Evolutionary conservation across 768 basidiomycete genomes (phyloP).

Genomic region (Arthromyces matolae): DNA sequence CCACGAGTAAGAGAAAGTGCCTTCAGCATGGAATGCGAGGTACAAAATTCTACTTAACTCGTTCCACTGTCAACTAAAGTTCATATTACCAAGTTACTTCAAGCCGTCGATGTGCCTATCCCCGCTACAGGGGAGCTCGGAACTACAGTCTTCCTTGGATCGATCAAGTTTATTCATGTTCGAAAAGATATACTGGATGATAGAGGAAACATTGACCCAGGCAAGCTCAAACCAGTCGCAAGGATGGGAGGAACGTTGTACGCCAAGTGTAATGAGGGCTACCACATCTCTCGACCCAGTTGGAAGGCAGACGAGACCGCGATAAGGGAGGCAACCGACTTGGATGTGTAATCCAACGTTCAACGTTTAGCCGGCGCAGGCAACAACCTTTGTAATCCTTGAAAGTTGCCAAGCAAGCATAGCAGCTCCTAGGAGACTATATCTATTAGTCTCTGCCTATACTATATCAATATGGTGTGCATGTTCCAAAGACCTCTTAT

Average conservation of each 20-base stretch:
- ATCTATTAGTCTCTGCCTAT: too few species aligned
- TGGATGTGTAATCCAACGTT: not conserved
- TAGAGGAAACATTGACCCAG: constrained; percentile 42
- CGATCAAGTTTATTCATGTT: constrained; percentile 54
- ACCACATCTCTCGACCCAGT: constrained; percentile 50
- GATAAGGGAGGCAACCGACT: constrained; percentile 6
- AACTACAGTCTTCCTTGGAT: constrained; percentile 46
- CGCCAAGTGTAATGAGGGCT: constrained; percentile 40
- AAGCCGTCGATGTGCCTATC: constrained; percentile 38
- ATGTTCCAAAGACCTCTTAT: too few species aligned
- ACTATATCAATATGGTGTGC: too few species aligned
- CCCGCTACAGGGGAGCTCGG: constrained; percentile 33
- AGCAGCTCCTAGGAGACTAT: too few species aligned
- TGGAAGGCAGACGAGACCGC: constrained; percentile 34
- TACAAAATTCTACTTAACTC: constrained; percentile 6
- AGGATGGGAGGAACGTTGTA: constrained; percentile 56
- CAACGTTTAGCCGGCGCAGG: too few species aligned
- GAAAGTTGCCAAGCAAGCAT: too few species aligned
- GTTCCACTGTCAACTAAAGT: constrained; percentile 12
- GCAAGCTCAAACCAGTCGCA: constrained; percentile 43
- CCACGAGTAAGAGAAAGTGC: constrained; percentile 62
- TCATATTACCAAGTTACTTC: constrained; percentile 37
- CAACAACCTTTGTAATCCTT: too few species aligned
- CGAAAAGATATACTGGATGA: constrained; percentile 49
- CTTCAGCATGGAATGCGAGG: constrained; percentile 61